A percentile compares a stretch with the other conserved stretches of the same genome.
These are phyloP conservation scores for Fagopyrum tataricum DNA, from an alignment of 148 eudicot species.

Conservation along the genomic window DNA sequence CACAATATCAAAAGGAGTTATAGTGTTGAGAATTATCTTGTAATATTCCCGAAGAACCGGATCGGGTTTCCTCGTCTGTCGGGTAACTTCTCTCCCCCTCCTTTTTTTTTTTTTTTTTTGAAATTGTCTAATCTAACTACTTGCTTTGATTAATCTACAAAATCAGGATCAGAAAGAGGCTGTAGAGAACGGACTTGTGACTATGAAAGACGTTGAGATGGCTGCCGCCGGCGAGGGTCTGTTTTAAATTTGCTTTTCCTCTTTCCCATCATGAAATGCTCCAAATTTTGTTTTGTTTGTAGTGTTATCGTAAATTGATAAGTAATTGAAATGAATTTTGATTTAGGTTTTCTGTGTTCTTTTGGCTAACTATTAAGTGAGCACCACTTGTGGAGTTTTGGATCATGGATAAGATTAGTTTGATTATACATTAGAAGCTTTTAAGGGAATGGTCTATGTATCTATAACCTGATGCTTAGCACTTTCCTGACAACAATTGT, in stretches of 20 bases:
- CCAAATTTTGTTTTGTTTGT: not conserved
- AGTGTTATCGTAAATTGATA: not conserved
- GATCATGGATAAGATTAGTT: too few species aligned
- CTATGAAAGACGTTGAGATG: slow-evolving; percentile 80
- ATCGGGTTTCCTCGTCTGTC: too few species aligned
- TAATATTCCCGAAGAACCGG: too few species aligned
- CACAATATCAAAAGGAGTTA: not conserved
- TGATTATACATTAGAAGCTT: not conserved
- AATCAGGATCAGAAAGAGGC: slow-evolving; percentile 83
- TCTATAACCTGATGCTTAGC: too few species aligned
- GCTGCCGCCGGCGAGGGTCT: slow-evolving; percentile 51
- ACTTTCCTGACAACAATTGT: not conserved
- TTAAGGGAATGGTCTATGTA: not conserved
- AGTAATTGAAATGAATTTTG: not conserved
- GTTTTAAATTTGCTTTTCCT: not conserved
- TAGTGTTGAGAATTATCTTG: too few species aligned
- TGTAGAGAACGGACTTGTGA: slow-evolving; percentile 60
- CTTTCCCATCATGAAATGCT: not conserved
- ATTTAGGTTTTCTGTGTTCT: not conserved
- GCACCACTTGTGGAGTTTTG: too few species aligned
- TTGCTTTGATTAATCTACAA: not conserved
- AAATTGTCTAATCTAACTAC: not conserved
- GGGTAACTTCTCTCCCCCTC: slow-evolving; percentile 27
- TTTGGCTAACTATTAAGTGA: not conserved
- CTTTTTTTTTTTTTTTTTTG: not conserved